Conservation (phyloP, 2,329 filamentous ascomycete species). For the Paramyrothecium sp. region DNA sequence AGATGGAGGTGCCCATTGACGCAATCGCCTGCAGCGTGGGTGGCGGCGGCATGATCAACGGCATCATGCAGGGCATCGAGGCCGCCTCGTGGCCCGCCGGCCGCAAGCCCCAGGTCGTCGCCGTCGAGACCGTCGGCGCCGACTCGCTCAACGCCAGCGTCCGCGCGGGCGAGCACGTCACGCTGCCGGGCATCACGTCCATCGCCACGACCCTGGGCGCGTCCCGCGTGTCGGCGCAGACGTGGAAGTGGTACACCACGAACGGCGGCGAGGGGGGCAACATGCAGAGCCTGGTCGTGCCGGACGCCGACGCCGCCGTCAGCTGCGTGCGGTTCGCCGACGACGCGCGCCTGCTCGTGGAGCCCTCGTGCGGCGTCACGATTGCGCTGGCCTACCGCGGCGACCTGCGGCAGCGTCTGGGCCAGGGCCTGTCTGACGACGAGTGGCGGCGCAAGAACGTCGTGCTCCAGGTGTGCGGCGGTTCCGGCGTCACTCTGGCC, state of each 20-base stretch:
- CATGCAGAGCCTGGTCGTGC: constrained; percentile 33
- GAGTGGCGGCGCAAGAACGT: constrained; percentile 68
- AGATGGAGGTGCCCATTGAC: constrained; percentile 52
- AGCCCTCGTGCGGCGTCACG: constrained; percentile 81
- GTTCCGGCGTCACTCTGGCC: constrained; percentile 63
- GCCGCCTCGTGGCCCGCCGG: constrained; percentile 29
- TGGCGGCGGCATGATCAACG: constrained; percentile 77
- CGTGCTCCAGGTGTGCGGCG: constrained; percentile 84
- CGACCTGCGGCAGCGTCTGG: constrained; percentile 59
- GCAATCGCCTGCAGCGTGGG: constrained; percentile 77
- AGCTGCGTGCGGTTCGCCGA: constrained; percentile 77
- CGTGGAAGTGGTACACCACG: constrained; percentile 56
- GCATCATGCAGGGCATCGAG: constrained; percentile 69
- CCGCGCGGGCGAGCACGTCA: constrained; percentile 53
- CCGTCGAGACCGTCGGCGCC: constrained; percentile 74
- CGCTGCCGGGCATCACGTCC: constrained; percentile 69
- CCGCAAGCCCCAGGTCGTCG: constrained; percentile 55
- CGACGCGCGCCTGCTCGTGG: constrained; percentile 78
- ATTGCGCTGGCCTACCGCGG: constrained; percentile 68
- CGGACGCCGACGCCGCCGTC: constrained; percentile 69
- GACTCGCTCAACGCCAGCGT: constrained; percentile 67
- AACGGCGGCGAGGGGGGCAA: constrained; percentile 39
- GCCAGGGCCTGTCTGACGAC: constrained; percentile 48
- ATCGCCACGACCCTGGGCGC: constrained; percentile 74
- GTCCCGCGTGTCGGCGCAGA: constrained; percentile 64